Percentiles rank a stretch among this genome's conserved stretches.
Evolutionary conservation across 495 filamentous ascomycete species (phyloP).

Genomic region (Venustampulla echinocandica): DNA sequence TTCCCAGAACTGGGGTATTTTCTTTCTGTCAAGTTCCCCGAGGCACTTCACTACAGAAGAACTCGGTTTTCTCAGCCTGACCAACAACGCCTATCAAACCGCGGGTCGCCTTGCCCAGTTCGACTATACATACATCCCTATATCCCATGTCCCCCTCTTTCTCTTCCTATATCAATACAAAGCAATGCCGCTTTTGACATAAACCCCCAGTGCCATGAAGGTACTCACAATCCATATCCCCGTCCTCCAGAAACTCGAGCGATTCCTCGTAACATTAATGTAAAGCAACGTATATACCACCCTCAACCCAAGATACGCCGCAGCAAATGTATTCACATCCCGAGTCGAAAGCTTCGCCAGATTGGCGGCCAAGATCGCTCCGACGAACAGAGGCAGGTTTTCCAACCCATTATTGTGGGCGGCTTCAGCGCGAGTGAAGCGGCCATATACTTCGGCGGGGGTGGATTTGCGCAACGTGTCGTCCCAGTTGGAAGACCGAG

Average conservation of each 20-base stretch:
- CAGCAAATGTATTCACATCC: constrained; percentile 21
- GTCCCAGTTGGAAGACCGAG: constrained; percentile 21
- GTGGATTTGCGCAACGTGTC: constrained; percentile 22
- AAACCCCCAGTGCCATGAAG: constrained; percentile 2
- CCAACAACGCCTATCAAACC: too few relatives aligned
- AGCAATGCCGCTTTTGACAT: background rate
- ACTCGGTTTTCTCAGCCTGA: too few relatives aligned
- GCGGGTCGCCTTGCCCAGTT: too few relatives aligned
- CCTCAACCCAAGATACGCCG: constrained; percentile 20
- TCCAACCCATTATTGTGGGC: constrained; percentile 35
- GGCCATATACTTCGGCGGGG: constrained; percentile 20
- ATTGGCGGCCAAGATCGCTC: constrained; percentile 30
- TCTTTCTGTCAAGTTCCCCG: too few relatives aligned
- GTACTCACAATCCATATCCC: constrained; percentile 2
- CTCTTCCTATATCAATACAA: too few relatives aligned
- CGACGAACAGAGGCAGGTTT: constrained; percentile 31
- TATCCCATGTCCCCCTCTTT: too few relatives aligned
- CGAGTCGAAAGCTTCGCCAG: constrained; percentile 23
- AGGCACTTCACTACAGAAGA: too few relatives aligned
- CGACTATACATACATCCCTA: too few relatives aligned
- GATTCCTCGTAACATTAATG: constrained; percentile 10
- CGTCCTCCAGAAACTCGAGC: background rate
- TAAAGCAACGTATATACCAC: constrained; percentile 24
- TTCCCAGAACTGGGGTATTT: too few relatives aligned
- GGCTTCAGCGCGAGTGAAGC: constrained; percentile 30